Evolutionary conservation across 176 grass and related monocot genomes (phyloP).

Genomic region (Coix lacrymajobi): DNA sequence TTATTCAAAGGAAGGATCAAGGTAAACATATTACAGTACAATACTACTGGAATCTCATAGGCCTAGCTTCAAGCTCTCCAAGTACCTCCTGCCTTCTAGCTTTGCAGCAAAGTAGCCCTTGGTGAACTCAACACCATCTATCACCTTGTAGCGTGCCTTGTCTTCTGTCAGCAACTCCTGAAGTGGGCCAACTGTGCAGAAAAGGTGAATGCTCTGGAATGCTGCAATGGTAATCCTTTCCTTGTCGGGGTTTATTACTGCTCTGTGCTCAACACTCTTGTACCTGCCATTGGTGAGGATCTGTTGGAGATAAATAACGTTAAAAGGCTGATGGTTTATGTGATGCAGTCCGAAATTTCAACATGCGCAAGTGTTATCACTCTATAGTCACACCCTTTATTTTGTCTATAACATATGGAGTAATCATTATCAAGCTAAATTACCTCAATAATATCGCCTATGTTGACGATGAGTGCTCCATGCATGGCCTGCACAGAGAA

Average conservation of each 20-base stretch:
- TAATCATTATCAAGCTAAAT: neutral
- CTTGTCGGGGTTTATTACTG: constrained; percentile 37
- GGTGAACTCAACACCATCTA: constrained; percentile 30
- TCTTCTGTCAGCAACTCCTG: constrained; percentile 22
- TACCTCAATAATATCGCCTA: constrained; percentile 53
- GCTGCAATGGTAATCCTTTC: constrained; percentile 43
- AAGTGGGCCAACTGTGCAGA: constrained; percentile 43
- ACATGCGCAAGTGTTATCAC: neutral
- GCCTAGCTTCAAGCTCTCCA: constrained; percentile 46
- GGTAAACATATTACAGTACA: neutral
- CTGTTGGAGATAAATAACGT: constrained; percentile 6
- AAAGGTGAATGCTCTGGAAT: constrained; percentile 33
- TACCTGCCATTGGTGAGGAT: constrained; percentile 49
- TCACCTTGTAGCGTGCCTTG: constrained; percentile 23
- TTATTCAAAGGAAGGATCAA: neutral
- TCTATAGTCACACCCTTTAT: neutral
- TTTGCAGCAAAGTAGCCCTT: constrained; percentile 47
- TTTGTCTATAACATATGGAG: neutral
- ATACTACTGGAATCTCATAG: neutral
- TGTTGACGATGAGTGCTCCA: constrained; percentile 35
- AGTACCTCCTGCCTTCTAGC: constrained; percentile 42
- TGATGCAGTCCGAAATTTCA: neutral
- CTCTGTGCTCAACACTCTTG: constrained; percentile 48
- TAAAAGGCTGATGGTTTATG: neutral
- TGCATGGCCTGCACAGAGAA: constrained; percentile 32